Evolutionary conservation across 495 filamentous ascomycete species (phyloP).

Genomic region (Peziza echinospora): DNA sequence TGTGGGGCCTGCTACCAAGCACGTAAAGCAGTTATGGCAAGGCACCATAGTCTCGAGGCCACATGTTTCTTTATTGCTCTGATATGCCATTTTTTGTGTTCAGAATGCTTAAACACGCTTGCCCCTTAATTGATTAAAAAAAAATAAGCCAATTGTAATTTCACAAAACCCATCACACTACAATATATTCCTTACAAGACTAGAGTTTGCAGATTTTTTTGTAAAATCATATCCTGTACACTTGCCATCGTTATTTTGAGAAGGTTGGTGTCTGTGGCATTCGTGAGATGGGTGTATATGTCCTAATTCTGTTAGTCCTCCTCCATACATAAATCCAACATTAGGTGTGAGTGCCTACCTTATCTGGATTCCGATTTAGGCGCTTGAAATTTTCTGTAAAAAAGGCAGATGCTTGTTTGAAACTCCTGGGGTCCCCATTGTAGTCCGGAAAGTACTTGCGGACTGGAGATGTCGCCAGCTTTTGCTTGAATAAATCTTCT

Average conservation of each 20-base stretch:
- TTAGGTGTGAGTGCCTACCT: slow-evolving; percentile 17
- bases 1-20: no score
- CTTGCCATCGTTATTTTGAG: slow-evolving; percentile 94
- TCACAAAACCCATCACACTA: no score
- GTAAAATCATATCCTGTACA: slow-evolving; percentile 98
- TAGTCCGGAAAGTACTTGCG: slow-evolving; percentile 89
- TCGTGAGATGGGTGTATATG: slow-evolving; percentile 84
- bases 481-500: slow-evolving; percentile 90
- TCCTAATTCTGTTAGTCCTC: no score
- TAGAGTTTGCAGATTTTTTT: slow-evolving; percentile 83
- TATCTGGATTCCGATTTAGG: slow-evolving; percentile 61
- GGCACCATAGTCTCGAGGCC: no score
- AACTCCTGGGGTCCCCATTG: slow-evolving; percentile 34
- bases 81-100: no score
- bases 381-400: slow-evolving; percentile 79
- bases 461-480: slow-evolving; percentile 60
- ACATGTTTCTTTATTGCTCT: no score
- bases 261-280: slow-evolving; percentile 85
- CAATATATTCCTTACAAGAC: slow-evolving; percentile 45
- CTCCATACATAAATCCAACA: no score
- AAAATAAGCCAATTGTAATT: no score
- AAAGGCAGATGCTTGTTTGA: slow-evolving; percentile 48
- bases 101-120: neutral
- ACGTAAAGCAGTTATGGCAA: no score
- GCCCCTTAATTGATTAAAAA: neutral